phyloP scores from a whole-genome alignment of 2,329 filamentous ascomycete species.

The Cercospora citrullina region DNA sequence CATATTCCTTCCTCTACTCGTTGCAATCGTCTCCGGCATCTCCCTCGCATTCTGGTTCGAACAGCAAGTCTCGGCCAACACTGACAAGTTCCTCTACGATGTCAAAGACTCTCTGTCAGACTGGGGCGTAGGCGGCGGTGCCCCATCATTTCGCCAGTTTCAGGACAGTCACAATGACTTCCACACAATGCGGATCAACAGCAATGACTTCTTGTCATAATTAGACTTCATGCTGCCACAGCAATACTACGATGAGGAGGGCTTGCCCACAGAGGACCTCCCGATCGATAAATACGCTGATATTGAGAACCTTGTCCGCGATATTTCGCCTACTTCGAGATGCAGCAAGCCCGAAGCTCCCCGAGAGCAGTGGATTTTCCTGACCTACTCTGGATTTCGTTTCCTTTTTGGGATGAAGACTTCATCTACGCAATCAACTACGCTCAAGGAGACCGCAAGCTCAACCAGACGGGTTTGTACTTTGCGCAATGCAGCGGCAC shows the following conservation, averaged over 20 bases:
- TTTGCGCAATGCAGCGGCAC: constrained; percentile 22
- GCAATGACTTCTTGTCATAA: constrained; percentile 21
- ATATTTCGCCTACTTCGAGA: constrained; percentile 4
- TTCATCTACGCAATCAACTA: constrained; percentile 19
- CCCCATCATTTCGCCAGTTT: constrained; percentile 21
- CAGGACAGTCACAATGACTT: constrained; percentile 26
- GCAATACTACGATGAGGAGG: constrained; percentile 14
- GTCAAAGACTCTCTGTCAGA: constrained; percentile 18
- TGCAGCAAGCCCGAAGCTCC: constrained; percentile 12
- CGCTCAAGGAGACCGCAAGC: constrained; percentile 17
- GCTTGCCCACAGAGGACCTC: not conserved
- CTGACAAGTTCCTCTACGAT: constrained; percentile 20
- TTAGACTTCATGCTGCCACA: constrained; percentile 22
- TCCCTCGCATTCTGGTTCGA: constrained; percentile 17
- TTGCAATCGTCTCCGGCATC: constrained; percentile 12
- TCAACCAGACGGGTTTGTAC: constrained; percentile 23
- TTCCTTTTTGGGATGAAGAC: constrained; percentile 19
- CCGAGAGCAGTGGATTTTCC: constrained; percentile 23
- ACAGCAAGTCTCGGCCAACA: constrained; percentile 13
- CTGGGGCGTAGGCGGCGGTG: constrained; percentile 22
- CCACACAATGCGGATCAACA: constrained; percentile 22
- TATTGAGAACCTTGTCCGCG: constrained; percentile 18
- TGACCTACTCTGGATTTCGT: constrained; percentile 12
- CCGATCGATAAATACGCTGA: constrained; percentile 21
- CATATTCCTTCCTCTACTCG: constrained; percentile 20